Evolutionary conservation across 2,329 filamentous ascomycete genomes (phyloP).

Genomic region (Lachnellula arida): DNA sequence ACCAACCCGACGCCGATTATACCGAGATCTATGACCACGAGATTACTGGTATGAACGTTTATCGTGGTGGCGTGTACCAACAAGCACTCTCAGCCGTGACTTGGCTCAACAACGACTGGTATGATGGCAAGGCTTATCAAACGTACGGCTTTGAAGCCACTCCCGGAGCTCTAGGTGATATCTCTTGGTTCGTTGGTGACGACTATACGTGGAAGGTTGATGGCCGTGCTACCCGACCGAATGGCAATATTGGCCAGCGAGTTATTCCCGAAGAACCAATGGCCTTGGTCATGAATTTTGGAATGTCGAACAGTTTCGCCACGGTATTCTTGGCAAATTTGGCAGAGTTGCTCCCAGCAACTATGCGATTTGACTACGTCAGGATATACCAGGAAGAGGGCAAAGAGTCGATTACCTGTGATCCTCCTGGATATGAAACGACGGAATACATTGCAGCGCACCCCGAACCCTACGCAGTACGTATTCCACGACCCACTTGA

Average conservation of each 20-base stretch:
- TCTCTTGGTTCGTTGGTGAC: slow-evolving; percentile 66
- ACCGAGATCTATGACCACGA: slow-evolving; percentile 58
- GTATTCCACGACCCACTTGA: slow-evolving; percentile 55
- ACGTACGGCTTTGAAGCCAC: slow-evolving; percentile 59
- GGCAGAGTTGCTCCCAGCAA: slow-evolving; percentile 52
- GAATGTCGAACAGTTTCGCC: slow-evolving; percentile 64
- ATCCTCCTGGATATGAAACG: slow-evolving; percentile 62
- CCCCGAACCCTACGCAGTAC: slow-evolving; percentile 39
- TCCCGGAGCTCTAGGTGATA: slow-evolving; percentile 53
- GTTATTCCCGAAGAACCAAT: slow-evolving; percentile 63
- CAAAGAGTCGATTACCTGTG: slow-evolving; percentile 57
- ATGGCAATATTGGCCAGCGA: slow-evolving; percentile 65
- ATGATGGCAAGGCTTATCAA: slow-evolving; percentile 59
- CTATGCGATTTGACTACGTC: slow-evolving; percentile 65
- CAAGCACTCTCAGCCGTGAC: slow-evolving; percentile 58
- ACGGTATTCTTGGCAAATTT: slow-evolving; percentile 54
- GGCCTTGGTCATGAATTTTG: slow-evolving; percentile 63
- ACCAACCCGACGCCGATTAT: slow-evolving; percentile 61
- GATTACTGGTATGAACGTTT: slow-evolving; percentile 53
- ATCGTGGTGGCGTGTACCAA: slow-evolving; percentile 58
- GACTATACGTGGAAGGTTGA: slow-evolving; percentile 61
- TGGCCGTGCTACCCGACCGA: slow-evolving; percentile 55
- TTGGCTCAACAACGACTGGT: slow-evolving; percentile 62
- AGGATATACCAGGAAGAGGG: slow-evolving; percentile 64
- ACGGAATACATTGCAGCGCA: slow-evolving; percentile 63